Percentiles rank a stretch among this genome's conserved stretches.
These are phyloP conservation scores for Musa schizocarpa DNA, from an alignment of 176 grass and related monocot species.

Conservation along the genomic window DNA sequence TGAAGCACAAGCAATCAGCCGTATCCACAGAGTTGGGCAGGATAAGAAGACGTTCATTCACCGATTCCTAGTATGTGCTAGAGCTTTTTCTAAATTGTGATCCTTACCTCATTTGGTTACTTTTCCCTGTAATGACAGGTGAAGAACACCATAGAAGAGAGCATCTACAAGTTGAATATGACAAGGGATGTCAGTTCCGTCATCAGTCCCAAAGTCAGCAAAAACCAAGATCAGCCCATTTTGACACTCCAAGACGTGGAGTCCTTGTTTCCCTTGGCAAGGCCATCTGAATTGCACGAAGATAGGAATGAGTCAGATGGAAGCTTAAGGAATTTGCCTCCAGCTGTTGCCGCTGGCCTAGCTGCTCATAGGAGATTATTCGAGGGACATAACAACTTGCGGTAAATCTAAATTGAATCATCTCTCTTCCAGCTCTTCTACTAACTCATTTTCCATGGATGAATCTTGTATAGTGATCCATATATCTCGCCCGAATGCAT, in stretches of 20 bases:
- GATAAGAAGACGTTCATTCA: slow-evolving; percentile 87
- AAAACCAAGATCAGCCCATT: slow-evolving; percentile 64
- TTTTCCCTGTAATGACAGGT: slow-evolving; percentile 35
- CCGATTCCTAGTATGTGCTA: slow-evolving; percentile 59
- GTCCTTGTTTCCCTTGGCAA: slow-evolving; percentile 44
- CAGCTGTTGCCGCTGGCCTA: slow-evolving; percentile 68
- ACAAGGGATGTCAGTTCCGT: slow-evolving; percentile 51
- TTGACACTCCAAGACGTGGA: slow-evolving; percentile 77
- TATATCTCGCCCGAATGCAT: no score
- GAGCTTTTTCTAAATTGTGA: neutral
- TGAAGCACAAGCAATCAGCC: slow-evolving; percentile 88
- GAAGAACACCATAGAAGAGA: slow-evolving; percentile 84
- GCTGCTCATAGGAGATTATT: slow-evolving; percentile 70
- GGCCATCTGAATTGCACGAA: slow-evolving; percentile 34
- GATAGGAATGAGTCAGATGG: slow-evolving; percentile 21
- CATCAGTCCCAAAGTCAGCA: slow-evolving; percentile 53
- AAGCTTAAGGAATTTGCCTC: slow-evolving; percentile 59
- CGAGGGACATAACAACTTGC: slow-evolving; percentile 14
- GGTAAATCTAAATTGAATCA: neutral
- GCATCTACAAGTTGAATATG: slow-evolving; percentile 76
- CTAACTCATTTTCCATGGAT: no score
- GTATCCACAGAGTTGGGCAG: slow-evolving; percentile 91
- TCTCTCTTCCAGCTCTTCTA: neutral
- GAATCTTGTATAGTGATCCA: slow-evolving; percentile 2
- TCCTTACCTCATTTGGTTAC: slow-evolving; percentile 1